Evolutionary conservation across 257 asterid species (phyloP).

Genomic region (Capsicum pubescens): DNA sequence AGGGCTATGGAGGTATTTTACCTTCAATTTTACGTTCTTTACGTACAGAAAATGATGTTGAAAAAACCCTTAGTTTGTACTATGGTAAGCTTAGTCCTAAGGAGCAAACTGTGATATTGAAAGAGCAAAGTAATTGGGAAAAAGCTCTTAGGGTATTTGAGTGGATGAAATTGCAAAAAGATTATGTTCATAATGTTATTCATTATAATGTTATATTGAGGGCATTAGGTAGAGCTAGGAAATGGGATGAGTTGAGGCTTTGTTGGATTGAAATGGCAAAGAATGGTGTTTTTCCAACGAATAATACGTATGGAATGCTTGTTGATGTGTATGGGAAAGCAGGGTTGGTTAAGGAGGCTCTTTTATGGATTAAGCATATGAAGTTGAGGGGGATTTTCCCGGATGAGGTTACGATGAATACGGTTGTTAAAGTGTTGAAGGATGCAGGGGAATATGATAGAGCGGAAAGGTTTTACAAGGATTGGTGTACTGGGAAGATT

Average conservation of each 20-base stretch:
- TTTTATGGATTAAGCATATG: conserved; percentile 93
- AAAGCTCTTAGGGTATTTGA: conserved; percentile 78
- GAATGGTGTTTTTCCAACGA: conserved; percentile 65
- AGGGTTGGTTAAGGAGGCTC: conserved; percentile 86
- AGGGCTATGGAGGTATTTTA: conserved; percentile 69
- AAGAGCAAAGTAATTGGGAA: conserved; percentile 80
- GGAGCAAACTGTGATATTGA: conserved; percentile 90
- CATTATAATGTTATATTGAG: conserved; percentile 92
- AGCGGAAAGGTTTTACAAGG: conserved; percentile 74
- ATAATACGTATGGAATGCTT: conserved; percentile 89
- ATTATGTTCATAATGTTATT: conserved; percentile 81
- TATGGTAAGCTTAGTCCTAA: conserved; percentile 72
- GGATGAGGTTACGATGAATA: conserved; percentile 92
- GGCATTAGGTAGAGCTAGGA: conserved; percentile 74
- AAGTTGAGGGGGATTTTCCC: conserved; percentile 80
- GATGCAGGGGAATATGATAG: conserved; percentile 75
- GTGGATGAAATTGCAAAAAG: conserved; percentile 82
- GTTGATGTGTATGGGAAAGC: conserved; percentile 95
- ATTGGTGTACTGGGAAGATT: conserved; percentile 77
- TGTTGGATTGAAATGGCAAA: conserved; percentile 96
- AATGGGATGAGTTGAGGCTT: conserved; percentile 96
- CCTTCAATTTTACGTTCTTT: conserved; percentile 68
- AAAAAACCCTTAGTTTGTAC: conserved; percentile 57
- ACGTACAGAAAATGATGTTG: conserved; percentile 65
- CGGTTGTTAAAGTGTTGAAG: conserved; percentile 82